Evolutionary conservation across 192 early-diverging fungal genomes (phyloP), one percentile per base, ranked within the genome.

Genomic region (Lobulomyces angularis): DNA sequence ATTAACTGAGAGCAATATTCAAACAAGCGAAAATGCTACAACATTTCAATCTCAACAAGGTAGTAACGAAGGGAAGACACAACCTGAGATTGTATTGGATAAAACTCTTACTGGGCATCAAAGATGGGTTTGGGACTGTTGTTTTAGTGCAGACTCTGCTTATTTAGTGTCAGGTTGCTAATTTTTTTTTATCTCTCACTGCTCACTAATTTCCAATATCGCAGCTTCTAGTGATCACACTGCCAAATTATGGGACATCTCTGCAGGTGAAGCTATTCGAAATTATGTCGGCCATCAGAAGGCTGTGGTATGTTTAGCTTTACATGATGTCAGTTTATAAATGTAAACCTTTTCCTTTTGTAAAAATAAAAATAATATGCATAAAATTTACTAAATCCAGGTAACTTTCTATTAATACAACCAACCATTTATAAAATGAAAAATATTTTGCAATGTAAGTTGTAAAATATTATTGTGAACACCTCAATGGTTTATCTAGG

Each of bases 101-200:
- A 81, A 82, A 51, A 86, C 79, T 2, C 48, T 91, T 43, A 68
- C 65, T 37, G 86, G 84, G 2, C 88, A 91, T 58, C 74, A 81
- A 39, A 62, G 82, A 39, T 91, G 88, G 88, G 88, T 88, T 1
- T 91, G 88, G 88, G 88, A 91, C 56, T 83, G 80, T 50, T 79
- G 83, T 0, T 91, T 91, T 51, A 85, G 82, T 14, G 88, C 86
- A 0, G 88, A 91, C 46, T 91, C 88, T 11, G 88, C 86, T 8
- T 88, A 88, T 53, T 57, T 91, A 14, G 84, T 91, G 0, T 87
- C 86, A 14, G 82, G 70, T 71, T 39, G 27, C 35, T 31, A 22
- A 5, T 6, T 23, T 37, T 32, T 16, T 27, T 58, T 4, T 12
- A 8, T 28, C 29, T 4, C 22, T 14, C 14, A 9, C 11, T 20